phyloP scores from a whole-genome alignment of 2,329 filamentous ascomycete genomes.

The Escovopsis sp. region DNA sequence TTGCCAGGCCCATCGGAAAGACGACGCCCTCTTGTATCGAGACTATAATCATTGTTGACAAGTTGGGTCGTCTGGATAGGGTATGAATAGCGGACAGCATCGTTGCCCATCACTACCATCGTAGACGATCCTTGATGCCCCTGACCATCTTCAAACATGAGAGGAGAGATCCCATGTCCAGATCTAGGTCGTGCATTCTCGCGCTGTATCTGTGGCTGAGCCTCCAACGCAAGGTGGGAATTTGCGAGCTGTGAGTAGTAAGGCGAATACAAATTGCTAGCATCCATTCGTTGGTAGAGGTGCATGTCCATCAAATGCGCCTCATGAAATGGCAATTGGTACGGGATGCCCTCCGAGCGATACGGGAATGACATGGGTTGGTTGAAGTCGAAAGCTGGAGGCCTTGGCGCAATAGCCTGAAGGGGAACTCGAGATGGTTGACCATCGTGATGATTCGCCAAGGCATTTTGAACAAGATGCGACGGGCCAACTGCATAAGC shows the following conservation, averaged over 20 bases:
- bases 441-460: conserved; percentile 21
- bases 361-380: conserved; percentile 4
- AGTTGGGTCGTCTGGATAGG: no score
- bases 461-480: conserved; percentile 11
- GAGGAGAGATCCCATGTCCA: not conserved
- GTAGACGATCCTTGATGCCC: not conserved
- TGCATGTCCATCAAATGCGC: not conserved
- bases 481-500: conserved; percentile 28
- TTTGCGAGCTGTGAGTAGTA: conserved; percentile 9
- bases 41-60: no score
- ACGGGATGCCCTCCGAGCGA: conserved; percentile 1
- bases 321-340: conserved; percentile 4
- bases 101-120: not conserved
- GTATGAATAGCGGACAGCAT: not conserved
- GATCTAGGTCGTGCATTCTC: not conserved
- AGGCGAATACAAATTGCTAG: conserved; percentile 1
- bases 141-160: not conserved
- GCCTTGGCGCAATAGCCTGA: conserved; percentile 36
- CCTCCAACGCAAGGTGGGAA: conserved; percentile 7
- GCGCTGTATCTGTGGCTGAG: not conserved
- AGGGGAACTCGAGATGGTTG: conserved; percentile 23
- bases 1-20: no score
- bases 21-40: no score
- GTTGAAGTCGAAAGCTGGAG: conserved; percentile 17
- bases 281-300: not conserved